Base-by-base conservation (phyloP, 2,329 filamentous ascomycete species). In the Epichloe sibirici region DNA sequence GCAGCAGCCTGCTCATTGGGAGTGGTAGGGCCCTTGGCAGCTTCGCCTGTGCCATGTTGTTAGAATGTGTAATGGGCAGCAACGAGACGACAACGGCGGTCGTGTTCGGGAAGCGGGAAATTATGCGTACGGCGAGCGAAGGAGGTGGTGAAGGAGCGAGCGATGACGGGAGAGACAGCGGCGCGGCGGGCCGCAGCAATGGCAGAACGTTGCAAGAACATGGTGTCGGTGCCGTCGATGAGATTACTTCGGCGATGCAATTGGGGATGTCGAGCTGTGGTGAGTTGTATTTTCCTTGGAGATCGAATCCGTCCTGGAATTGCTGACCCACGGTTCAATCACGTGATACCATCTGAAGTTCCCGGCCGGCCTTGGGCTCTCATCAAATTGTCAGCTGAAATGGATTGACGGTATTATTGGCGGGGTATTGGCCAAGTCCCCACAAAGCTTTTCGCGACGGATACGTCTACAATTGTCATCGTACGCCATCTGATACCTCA, bases 161-260 rank as follows among this genome's bases (percentile, higher is more conserved):
- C 74, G 65, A 76, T 69, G 58, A 71, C 69, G 59, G 79, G 77
- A 52, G 64, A 71, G 64, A 75, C 74, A 56, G 74, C 80, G 56
- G 65, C 69, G 59, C 81, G 78, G 68, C 81, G 81, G 64, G 79
- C 80, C 66, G 74, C 78, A 61, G 76, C 71, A 59, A 80, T 65
- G 67, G 75, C 79, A 65, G 81, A 74, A 67, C 81, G 81, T 74
- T 82, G 78, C 67, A 84, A 67, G 62, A 83, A 81, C 81, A 85
- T 83, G 64, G 63, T 67, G 68, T 64, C 58, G 58, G 53, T 54
- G 48, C 52, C 42, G 54, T 55, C 55, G 57, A 39, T 51, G 48
- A 45, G 49, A 49, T 45, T 28, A 37, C 45, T 35, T 48, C 51
- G 37, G 49, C 48, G 48, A 52, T 52, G 44, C 39, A 51, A 48